Evolutionary conservation across 139 green algal species (phyloP).

Genomic region (Chlorella sp.): DNA sequence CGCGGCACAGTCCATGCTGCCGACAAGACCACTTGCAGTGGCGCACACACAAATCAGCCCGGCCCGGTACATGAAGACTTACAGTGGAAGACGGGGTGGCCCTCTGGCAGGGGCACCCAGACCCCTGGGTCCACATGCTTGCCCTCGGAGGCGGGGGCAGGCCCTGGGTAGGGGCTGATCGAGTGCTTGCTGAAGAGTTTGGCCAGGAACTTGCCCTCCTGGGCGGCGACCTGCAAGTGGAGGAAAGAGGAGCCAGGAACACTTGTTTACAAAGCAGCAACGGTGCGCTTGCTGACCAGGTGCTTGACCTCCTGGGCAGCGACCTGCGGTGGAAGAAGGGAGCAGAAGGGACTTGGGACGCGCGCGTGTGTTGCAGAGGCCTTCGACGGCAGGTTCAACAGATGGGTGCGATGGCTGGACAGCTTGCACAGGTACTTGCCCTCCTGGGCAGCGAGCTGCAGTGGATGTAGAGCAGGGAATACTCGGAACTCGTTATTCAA

Average conservation of each 20-base stretch:
- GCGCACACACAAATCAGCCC: not conserved
- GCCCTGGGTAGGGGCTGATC: slow-evolving; percentile 1
- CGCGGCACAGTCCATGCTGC: not conserved
- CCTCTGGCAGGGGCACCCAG: slow-evolving; percentile 26
- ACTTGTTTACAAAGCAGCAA: no score
- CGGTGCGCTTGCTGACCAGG: slow-evolving; percentile 53
- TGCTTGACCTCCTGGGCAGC: slow-evolving; percentile 49
- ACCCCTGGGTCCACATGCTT: not conserved
- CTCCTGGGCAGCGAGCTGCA: slow-evolving; percentile 15
- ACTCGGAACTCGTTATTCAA: no score
- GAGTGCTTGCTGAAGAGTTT: slow-evolving; percentile 18
- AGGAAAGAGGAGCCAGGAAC: no score
- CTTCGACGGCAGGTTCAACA: no score
- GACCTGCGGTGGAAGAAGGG: no score
- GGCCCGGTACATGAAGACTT: not conserved
- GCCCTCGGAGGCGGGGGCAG: not conserved
- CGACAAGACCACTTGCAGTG: no score
- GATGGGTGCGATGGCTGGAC: not conserved
- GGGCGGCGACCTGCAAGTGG: not conserved
- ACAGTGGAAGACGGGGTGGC: not conserved
- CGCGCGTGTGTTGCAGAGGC: no score
- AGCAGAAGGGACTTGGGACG: no score
- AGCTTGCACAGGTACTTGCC: slow-evolving; percentile 73
- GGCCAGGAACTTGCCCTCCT: slow-evolving; percentile 69
- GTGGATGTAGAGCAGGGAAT: no score